These are phyloP conservation scores for Pythium apleroticum DNA, from an alignment of 352 stramenopile genomes.

Conservation along the genomic window DNA sequence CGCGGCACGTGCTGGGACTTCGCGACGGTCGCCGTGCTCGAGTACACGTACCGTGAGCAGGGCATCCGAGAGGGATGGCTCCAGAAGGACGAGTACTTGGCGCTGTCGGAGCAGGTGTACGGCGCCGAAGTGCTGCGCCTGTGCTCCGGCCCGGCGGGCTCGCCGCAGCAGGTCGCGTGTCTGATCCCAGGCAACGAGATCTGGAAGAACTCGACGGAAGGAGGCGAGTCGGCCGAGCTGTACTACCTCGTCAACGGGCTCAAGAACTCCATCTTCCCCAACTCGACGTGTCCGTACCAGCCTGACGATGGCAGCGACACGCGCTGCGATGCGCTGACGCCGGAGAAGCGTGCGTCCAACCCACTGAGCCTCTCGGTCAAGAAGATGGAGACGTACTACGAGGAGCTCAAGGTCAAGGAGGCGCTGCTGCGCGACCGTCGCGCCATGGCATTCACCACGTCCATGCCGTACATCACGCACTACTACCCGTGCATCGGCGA, in stretches of 20 bases:
- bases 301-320: slow-evolving; percentile 47
- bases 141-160: slow-evolving; percentile 44
- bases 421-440: slow-evolving; percentile 38
- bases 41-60: slow-evolving; percentile 66
- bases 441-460: slow-evolving; percentile 57
- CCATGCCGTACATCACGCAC: slow-evolving; percentile 58
- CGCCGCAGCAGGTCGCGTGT: slow-evolving; percentile 58
- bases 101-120: slow-evolving; percentile 65
- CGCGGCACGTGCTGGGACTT: slow-evolving; percentile 75
- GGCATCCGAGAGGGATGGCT: slow-evolving; percentile 56
- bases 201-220: slow-evolving; percentile 69
- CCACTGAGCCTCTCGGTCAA: slow-evolving; percentile 46
- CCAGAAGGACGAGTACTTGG: slow-evolving; percentile 49
- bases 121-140: slow-evolving; percentile 59
- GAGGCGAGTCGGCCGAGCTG: slow-evolving; percentile 45
- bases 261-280: slow-evolving; percentile 51
- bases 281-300: slow-evolving; percentile 50
- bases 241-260: slow-evolving; percentile 55
- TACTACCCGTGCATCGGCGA: slow-evolving; percentile 65
- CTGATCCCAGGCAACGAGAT: slow-evolving; percentile 60
- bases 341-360: slow-evolving; percentile 41
- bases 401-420: slow-evolving; percentile 41
- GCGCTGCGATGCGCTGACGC: slow-evolving; percentile 38
- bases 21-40: slow-evolving; percentile 56
- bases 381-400: slow-evolving; percentile 47